Evolutionary conservation across 2,329 filamentous ascomycete genomes (phyloP), one percentile per base, ranked within the genome.

Genomic region (Thelonectria olida): DNA sequence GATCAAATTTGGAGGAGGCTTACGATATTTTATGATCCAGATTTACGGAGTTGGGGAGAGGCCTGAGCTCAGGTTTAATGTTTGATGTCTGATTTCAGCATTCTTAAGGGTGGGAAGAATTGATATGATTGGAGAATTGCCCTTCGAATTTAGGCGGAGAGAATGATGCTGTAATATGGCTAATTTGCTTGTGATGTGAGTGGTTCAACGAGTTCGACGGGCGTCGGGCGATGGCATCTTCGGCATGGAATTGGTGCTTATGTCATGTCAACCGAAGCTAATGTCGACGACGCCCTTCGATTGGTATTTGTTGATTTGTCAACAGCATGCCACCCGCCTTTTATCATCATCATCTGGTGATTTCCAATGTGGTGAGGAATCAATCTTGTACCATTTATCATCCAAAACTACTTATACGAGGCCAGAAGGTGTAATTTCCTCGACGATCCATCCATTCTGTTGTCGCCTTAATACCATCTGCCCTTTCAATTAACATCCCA

Each of bases 1-100:
- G 49, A 50, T 44, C 31, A 12, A 54, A 42, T 54, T 66, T 54
- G 53, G 61, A 67, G 66, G 63, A 68, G 17, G 49, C 39, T 59
- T 27, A 48, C 20, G 28, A 54, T 41, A 50, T 20, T 56, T 61
- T n/a, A 58, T 36, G 58, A 61, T 36, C 34, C 38, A 41, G 55
- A 47, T 19, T 44, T 39, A 54, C 17, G 58, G 47, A 52, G 47
- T 39, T 61, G 45, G 52, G n/a, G 51, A 50, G 44, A 56, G 51
- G 44, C 27, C 13, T 17, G 19, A 39, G 28, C 25, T 53, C 50
- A 34, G 7, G 39, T 23, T 45, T 58, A 55, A 59, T 59, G 25
- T 54, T 38, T 59, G 60, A 62, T 55, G 60, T 48, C 50, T 28
- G 9, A 57, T 59, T 34, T 59, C 39, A 48, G 36, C 39, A 54